Evolutionary conservation across 2,329 filamentous ascomycete genomes (phyloP), one percentile per base, ranked within the genome.

Genomic region (Pochonia chlamydosporia): DNA sequence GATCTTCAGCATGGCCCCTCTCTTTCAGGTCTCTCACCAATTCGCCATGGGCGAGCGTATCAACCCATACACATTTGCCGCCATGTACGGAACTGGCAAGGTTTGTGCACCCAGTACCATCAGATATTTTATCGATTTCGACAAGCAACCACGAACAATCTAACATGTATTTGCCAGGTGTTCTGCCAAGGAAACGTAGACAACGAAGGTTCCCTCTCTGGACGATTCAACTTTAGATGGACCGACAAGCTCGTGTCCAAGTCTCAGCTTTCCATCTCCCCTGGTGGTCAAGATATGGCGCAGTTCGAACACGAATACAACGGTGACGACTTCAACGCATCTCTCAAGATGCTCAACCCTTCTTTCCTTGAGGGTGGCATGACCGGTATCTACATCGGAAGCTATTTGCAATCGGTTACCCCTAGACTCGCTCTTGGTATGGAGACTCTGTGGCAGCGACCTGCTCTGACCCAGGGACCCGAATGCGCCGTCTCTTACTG

Each of bases 21-120:
- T 97, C 57, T 99, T 99, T 78, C 92, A 97, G 72, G 87, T 96
- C 59, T 96, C 92, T 56, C 93, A 99, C 74, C 89, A 93, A 59
- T 93, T 99, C 68, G 86, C 92, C 47, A 89, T 96, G 81, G 92
- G 93, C 59, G 89, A 96, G 71, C 84, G 87, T 57, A 77, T 95
- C 67, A 91, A 91, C 66, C 93, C 93, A 31, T 99, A 99, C 72
- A 89, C 89, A 47, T 96, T 97, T 72, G 89, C 90, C 57, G 89
- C 88, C 55, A 82, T 99, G 63, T 96, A 93, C 67, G 93, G 93
- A 58, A 96, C 88, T 56, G 87, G 86, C 70, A 92, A 89, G 78
- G 92, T 96, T 71, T 51, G 58, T 47, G 50, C 35, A 40, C 33
- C 43, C 41, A 39, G 33, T 9, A 16, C 5, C 11, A 20, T 5